These are phyloP conservation scores for Rhodotorula babjevae DNA, from an alignment of 768 basidiomycete species.

Conservation along the genomic window DNA sequence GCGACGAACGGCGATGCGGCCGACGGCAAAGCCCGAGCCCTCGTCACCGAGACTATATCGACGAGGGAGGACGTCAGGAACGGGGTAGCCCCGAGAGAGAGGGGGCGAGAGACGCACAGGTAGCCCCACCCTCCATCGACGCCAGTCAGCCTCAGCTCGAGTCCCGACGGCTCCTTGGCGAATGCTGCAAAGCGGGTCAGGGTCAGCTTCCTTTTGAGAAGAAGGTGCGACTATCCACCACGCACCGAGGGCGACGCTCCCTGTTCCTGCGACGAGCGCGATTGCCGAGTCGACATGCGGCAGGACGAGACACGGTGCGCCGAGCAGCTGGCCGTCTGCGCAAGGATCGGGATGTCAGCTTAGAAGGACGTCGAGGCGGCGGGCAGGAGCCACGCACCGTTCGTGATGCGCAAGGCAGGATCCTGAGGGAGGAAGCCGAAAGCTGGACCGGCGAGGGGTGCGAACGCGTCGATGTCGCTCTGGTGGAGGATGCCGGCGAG, in stretches of 20 bases:
- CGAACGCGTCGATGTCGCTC: constrained; percentile 38
- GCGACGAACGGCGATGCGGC: constrained; percentile 42
- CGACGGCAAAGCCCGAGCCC: constrained; percentile 45
- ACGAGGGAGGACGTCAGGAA: too few species aligned
- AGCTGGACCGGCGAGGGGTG: constrained; percentile 26
- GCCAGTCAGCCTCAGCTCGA: constrained; percentile 38
- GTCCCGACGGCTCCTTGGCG: constrained; percentile 37
- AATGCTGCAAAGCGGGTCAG: too few species aligned
- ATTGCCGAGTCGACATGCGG: constrained; percentile 40
- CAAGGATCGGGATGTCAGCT: not conserved
- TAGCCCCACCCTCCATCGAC: constrained; percentile 44
- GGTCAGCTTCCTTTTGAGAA: too few species aligned
- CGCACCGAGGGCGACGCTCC: constrained; percentile 39
- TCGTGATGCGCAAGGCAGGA: constrained; percentile 41
- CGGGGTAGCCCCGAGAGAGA: too few species aligned
- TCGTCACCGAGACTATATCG: constrained; percentile 44
- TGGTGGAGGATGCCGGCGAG: constrained; percentile 41
- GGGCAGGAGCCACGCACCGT: constrained; percentile 38
- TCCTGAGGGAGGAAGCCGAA: constrained; percentile 29
- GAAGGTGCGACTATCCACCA: too few species aligned
- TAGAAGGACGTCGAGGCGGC: not conserved
- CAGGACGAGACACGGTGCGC: constrained; percentile 40
- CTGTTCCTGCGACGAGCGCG: constrained; percentile 45
- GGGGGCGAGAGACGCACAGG: constrained; percentile 38
- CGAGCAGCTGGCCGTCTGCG: constrained; percentile 46